A percentile compares a stretch with the other conserved stretches of the same genome.
These are phyloP conservation scores for Moesziomyces parantarcticus DNA, from an alignment of 1,284 basidiomycete species.

Conservation along the genomic window DNA sequence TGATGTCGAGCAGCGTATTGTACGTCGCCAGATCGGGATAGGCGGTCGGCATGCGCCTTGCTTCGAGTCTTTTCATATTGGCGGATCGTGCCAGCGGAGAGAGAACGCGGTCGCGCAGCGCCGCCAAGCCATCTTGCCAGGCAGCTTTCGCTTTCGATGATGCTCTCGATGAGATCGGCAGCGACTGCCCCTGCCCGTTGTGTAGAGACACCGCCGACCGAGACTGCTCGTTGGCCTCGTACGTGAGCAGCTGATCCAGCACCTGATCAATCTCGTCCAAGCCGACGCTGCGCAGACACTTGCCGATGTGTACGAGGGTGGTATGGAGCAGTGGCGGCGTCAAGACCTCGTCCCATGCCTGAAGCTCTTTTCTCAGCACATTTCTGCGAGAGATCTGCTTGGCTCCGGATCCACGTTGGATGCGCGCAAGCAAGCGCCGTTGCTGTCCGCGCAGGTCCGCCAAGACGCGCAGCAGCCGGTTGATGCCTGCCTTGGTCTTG, in stretches of 20 bases:
- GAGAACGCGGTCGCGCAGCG: constrained; percentile 11
- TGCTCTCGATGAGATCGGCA: neutral
- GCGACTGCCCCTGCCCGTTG: too few species aligned
- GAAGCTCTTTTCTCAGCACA: constrained; percentile 4
- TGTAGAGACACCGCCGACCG: neutral
- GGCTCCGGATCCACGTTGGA: constrained; percentile 12
- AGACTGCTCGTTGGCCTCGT: constrained; percentile 38
- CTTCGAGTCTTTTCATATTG: neutral
- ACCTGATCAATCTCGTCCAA: constrained; percentile 32
- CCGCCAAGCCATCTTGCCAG: neutral
- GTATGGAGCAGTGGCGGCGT: constrained; percentile 20
- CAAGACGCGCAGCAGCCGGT: constrained; percentile 19
- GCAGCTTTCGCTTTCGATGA: neutral
- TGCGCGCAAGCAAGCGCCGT: constrained; percentile 14
- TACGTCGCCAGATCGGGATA: constrained; percentile 42
- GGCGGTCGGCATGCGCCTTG: constrained; percentile 6
- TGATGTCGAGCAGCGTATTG: constrained; percentile 43
- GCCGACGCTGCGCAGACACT: constrained; percentile 25
- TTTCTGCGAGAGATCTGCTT: neutral
- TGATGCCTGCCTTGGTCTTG: constrained; percentile 20
- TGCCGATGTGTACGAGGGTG: constrained; percentile 20
- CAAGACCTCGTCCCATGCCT: constrained; percentile 23
- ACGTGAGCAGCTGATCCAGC: constrained; percentile 28
- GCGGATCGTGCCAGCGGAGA: constrained; percentile 8
- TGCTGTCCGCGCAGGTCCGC: constrained; percentile 32